Conservation (phyloP, 2,329 filamentous ascomycete species). For the Dactylonectria estremocensis region DNA sequence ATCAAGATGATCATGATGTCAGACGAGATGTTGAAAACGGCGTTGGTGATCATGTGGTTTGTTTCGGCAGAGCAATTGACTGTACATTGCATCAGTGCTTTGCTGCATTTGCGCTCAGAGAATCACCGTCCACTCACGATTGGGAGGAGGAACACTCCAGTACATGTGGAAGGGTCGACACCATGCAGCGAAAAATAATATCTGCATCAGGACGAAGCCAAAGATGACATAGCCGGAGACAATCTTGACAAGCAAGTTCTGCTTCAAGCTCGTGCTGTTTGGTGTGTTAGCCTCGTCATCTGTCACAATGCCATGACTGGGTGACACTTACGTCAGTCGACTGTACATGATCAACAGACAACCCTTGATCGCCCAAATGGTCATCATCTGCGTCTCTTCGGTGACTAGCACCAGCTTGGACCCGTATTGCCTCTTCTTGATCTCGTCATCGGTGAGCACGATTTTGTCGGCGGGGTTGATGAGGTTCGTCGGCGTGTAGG, state of each 20-base stretch:
- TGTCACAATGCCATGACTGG: conserved; percentile 22
- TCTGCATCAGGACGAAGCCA: conserved; percentile 64
- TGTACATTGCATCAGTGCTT: neutral
- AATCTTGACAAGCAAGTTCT: conserved; percentile 61
- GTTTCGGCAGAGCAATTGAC: conserved; percentile 65
- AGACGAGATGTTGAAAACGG: conserved; percentile 70
- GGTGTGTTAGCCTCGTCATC: conserved; percentile 50
- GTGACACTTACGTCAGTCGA: conserved; percentile 61
- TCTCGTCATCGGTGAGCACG: conserved; percentile 62
- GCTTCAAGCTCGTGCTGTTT: conserved; percentile 45
- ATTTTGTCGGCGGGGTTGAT: conserved; percentile 64
- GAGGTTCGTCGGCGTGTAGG: conserved; percentile 68
- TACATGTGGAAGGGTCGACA: conserved; percentile 28
- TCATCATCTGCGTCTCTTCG: conserved; percentile 73
- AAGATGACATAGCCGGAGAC: conserved; percentile 60
- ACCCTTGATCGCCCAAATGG: conserved; percentile 68
- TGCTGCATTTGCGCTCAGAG: neutral
- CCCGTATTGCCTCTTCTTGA: conserved; percentile 62
- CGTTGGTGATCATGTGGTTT: conserved; percentile 71
- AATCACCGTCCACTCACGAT: conserved; percentile 8
- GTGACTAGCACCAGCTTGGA: conserved; percentile 74
- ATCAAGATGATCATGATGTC: conserved; percentile 72
- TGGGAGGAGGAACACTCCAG: conserved; percentile 23
- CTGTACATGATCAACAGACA: conserved; percentile 69
- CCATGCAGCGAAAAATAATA: conserved; percentile 59